A percentile compares a stretch with the other conserved stretches of the same genome.
These are phyloP conservation scores for Ustilago bromivora DNA, from an alignment of 1,284 basidiomycete genomes.

Conservation along the genomic window DNA sequence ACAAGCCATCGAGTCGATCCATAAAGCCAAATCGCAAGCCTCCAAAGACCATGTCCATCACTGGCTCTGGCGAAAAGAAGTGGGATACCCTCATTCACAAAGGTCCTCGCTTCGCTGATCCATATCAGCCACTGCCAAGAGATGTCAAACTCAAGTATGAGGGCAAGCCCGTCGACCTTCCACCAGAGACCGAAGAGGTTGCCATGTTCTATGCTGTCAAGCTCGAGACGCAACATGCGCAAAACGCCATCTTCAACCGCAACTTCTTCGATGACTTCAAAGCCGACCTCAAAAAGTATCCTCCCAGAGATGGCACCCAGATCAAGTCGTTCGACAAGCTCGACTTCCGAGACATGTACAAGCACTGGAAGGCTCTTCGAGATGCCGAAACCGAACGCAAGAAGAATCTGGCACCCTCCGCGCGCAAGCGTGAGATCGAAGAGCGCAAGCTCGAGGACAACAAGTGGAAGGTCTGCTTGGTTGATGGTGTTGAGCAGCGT, in stretches of 20 bases:
- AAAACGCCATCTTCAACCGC: conserved; percentile 87
- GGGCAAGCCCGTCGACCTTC: conserved; percentile 82
- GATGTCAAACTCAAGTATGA: conserved; percentile 95
- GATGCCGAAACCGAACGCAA: conserved; percentile 92
- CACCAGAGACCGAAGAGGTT: conserved; percentile 91
- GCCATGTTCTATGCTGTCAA: conserved; percentile 96
- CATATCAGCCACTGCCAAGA: conserved; percentile 86
- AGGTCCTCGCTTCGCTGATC: conserved; percentile 94
- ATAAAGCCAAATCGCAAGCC: conserved; percentile 37
- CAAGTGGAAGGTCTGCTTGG: conserved; percentile 84
- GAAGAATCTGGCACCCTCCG: conserved; percentile 79
- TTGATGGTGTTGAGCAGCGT: conserved; percentile 97
- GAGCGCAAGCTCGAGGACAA: conserved; percentile 87
- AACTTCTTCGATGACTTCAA: conserved; percentile 97
- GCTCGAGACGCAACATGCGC: conserved; percentile 91
- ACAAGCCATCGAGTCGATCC: conserved; percentile 70
- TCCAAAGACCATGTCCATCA: conserved; percentile 51
- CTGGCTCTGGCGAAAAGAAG: conserved; percentile 72
- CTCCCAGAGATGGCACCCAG: conserved; percentile 81
- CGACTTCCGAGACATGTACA: conserved; percentile 95
- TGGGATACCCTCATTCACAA: conserved; percentile 94
- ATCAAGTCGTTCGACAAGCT: conserved; percentile 84
- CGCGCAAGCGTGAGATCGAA: conserved; percentile 77
- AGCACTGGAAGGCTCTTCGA: conserved; percentile 76
- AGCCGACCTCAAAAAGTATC: conserved; percentile 80